Evolutionary conservation across 176 grass and related monocot genomes (phyloP).

Genomic region (Eragrostis curvula): DNA sequence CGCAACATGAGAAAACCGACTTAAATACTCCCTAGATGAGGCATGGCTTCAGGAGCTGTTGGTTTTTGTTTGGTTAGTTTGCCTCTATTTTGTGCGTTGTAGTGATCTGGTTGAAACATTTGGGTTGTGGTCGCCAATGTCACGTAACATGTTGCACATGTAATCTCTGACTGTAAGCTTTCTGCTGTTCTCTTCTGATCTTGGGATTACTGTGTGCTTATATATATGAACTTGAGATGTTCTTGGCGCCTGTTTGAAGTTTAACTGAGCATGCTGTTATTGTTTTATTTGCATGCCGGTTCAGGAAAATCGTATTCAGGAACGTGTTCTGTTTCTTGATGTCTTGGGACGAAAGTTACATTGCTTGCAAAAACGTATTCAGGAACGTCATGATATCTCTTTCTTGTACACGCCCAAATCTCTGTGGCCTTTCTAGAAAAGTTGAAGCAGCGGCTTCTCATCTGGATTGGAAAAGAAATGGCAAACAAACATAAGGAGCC

Average conservation of each 20-base stretch:
- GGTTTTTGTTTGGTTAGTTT: constrained; percentile 25
- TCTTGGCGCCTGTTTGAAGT: neutral
- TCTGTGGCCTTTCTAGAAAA: neutral
- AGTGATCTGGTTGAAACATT: constrained; percentile 28
- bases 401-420: neutral
- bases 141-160: neutral
- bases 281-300: neutral
- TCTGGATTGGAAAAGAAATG: neutral
- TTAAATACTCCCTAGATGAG: constrained; percentile 36
- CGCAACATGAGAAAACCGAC: constrained; percentile 96
- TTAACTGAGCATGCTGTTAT: neutral
- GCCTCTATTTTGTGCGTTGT: constrained; percentile 8
- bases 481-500: neutral
- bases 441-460: neutral
- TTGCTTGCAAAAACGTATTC: no score
- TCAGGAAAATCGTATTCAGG: neutral
- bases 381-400: no score
- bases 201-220: neutral
- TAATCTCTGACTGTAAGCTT: neutral
- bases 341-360: no score
- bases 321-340: no score
- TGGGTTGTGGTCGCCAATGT: neutral
- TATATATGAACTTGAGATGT: neutral
- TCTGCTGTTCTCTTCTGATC: neutral
- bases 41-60: neutral